Evolutionary conservation across 1,139 yeast genomes (phyloP).

Genomic region (Barnettozyma hawaiiensis): DNA sequence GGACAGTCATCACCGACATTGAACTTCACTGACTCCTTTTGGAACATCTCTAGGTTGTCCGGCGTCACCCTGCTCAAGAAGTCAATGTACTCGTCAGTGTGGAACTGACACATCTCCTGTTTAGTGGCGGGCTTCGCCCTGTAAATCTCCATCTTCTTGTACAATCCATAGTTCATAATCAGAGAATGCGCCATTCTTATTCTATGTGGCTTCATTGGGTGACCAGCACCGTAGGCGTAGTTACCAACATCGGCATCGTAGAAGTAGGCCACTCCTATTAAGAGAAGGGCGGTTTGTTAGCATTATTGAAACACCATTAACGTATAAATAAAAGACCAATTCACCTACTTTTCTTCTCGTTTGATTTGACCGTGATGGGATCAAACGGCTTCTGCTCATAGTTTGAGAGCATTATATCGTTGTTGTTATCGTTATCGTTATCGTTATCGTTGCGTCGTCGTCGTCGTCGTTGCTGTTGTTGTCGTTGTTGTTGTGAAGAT

Average conservation of each 20-base stretch:
- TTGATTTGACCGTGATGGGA: constrained; percentile 49
- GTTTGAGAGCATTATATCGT: constrained; percentile 19
- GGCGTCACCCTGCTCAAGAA: constrained; percentile 91
- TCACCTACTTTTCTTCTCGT: constrained; percentile 46
- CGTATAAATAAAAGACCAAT: constrained; percentile 2
- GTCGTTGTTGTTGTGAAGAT: not conserved
- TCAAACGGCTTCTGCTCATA: constrained; percentile 47
- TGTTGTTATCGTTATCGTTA: too few relatives aligned
- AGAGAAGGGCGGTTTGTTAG: constrained; percentile 8
- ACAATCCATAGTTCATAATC: constrained; percentile 94
- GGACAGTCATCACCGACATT: constrained; percentile 98
- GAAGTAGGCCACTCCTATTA: constrained; percentile 56
- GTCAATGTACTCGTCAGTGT: constrained; percentile 95
- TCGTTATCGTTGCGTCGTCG: too few relatives aligned
- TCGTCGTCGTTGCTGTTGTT: not conserved
- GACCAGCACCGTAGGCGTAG: constrained; percentile 97
- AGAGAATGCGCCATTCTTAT: constrained; percentile 98
- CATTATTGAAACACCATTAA: too few relatives aligned
- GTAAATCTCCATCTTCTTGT: constrained; percentile 95
- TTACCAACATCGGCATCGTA: constrained; percentile 90
- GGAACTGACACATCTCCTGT: constrained; percentile 98
- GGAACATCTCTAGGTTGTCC: constrained; percentile 84
- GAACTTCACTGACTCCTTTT: constrained; percentile 89
- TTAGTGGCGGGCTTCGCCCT: constrained; percentile 97
- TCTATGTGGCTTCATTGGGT: constrained; percentile 98